These are phyloP conservation scores for Penicillium rolfsii DNA, from an alignment of 2,329 filamentous ascomycete species.

Conservation along the genomic window DNA sequence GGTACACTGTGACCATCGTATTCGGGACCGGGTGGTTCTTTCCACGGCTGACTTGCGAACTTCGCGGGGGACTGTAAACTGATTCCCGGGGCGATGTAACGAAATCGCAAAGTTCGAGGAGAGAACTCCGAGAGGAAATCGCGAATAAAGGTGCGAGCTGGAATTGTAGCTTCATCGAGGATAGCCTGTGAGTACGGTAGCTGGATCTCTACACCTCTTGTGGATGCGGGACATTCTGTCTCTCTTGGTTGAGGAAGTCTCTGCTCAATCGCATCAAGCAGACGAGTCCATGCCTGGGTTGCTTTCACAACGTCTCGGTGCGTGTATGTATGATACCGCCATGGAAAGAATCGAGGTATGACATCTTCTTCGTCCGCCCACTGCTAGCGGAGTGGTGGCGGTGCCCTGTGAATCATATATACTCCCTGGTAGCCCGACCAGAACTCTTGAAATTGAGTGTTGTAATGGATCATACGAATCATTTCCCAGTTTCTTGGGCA, in stretches of 20 bases:
- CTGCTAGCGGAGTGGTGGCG: no score
- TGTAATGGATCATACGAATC: background rate
- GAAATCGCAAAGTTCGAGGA: constrained; percentile 13
- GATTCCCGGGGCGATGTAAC: constrained; percentile 25
- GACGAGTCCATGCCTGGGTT: constrained; percentile 1
- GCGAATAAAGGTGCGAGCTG: constrained; percentile 3
- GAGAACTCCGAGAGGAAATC: constrained; percentile 10
- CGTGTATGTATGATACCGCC: constrained; percentile 6
- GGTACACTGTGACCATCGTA: background rate
- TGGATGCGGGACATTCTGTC: background rate
- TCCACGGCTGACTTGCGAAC: constrained; percentile 18
- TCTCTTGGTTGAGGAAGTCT: background rate
- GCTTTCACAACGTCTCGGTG: constrained; percentile 1
- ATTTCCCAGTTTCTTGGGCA: background rate
- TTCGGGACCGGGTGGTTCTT: background rate
- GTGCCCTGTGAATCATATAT: background rate
- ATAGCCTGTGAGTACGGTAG: constrained; percentile 12
- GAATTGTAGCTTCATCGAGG: constrained; percentile 4
- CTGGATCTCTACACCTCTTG: background rate
- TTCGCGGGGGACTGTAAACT: constrained; percentile 13
- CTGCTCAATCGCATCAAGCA: constrained; percentile 10
- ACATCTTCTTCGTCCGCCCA: no score
- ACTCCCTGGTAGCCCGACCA: background rate
- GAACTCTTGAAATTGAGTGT: background rate
- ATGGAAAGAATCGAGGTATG: constrained; percentile 5